Conservation (phyloP, 1,139 yeast species). For the Saccharomyces hybrid region DNA sequence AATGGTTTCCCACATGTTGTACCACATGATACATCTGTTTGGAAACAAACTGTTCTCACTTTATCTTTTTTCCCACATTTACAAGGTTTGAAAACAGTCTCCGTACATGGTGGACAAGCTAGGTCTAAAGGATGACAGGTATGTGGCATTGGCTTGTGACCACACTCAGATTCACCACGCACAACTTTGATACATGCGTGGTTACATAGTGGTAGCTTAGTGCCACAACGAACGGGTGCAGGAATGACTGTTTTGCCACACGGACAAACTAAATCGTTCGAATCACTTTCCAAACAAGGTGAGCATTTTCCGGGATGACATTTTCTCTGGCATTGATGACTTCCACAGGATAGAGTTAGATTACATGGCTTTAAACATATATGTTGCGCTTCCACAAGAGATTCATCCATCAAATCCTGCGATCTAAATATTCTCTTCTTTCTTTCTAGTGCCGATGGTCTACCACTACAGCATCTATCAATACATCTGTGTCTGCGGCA, state of each 20-base stretch:
- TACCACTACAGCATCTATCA: constrained; percentile 61
- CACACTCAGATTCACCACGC: constrained; percentile 47
- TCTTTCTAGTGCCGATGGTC: constrained; percentile 54
- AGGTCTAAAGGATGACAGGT: constrained; percentile 61
- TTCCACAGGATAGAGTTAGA: constrained; percentile 59
- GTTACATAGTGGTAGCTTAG: constrained; percentile 57
- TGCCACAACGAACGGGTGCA: constrained; percentile 91
- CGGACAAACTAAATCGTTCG: constrained; percentile 73
- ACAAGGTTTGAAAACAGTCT: constrained; percentile 54
- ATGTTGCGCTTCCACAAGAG: constrained; percentile 68
- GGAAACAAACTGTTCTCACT: constrained; percentile 65
- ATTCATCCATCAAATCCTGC: constrained; percentile 39
- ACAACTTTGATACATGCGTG: constrained; percentile 54
- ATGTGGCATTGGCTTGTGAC: constrained; percentile 69
- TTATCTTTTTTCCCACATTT: constrained; percentile 55
- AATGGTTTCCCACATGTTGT: constrained; percentile 50
- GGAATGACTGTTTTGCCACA: constrained; percentile 76
- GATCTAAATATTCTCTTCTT: constrained; percentile 40
- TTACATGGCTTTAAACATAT: constrained; percentile 70
- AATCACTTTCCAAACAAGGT: constrained; percentile 75
- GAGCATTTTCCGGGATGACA: constrained; percentile 85
- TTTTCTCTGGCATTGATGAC: constrained; percentile 62
- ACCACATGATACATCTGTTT: constrained; percentile 66
- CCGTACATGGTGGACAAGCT: constrained; percentile 74
- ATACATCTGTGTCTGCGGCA: constrained; percentile 79